Percentiles rank a stretch among this genome's conserved stretches.
phyloP scores from a whole-genome alignment of 2,329 filamentous ascomycete species.

The Sphaerostilbella broomeana region DNA sequence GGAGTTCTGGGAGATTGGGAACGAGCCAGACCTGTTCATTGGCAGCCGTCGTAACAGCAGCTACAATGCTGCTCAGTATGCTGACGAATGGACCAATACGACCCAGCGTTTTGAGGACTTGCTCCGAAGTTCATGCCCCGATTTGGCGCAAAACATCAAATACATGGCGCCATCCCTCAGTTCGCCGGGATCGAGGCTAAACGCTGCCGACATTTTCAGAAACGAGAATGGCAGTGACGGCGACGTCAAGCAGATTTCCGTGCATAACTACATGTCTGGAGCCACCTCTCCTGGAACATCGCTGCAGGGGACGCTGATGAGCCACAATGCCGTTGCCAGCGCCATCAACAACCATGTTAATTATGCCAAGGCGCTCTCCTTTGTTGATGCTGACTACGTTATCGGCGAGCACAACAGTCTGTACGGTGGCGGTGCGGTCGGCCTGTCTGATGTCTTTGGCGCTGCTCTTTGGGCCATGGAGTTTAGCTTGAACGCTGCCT shows the following conservation, averaged over 20 bases:
- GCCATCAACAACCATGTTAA: slow-evolving; percentile 23
- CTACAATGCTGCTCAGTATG: slow-evolving; percentile 15
- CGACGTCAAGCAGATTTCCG: slow-evolving; percentile 18
- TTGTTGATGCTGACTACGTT: slow-evolving; percentile 30
- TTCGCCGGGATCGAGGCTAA: slow-evolving; percentile 15
- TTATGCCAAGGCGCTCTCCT: slow-evolving; percentile 20
- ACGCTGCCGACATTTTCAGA: slow-evolving; percentile 23
- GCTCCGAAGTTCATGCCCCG: slow-evolving; percentile 15
- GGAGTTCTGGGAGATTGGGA: slow-evolving; percentile 19
- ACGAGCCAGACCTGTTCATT: slow-evolving; percentile 20
- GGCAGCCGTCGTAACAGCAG: slow-evolving; percentile 14
- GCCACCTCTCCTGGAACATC: slow-evolving; percentile 31
- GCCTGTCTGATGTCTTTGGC: slow-evolving; percentile 41
- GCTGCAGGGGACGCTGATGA: slow-evolving; percentile 32
- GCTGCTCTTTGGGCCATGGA: slow-evolving; percentile 44
- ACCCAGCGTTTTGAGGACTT: slow-evolving; percentile 15
- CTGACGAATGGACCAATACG: slow-evolving; percentile 17
- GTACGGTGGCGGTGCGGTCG: slow-evolving; percentile 31
- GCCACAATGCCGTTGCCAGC: slow-evolving; percentile 30
- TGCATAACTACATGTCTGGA: slow-evolving; percentile 27
- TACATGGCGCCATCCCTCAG: slow-evolving; percentile 18
- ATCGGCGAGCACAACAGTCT: slow-evolving; percentile 43
- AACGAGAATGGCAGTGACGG: slow-evolving; percentile 20
- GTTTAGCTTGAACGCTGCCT: slow-evolving; percentile 33
- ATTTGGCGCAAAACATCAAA: slow-evolving; percentile 11